phyloP scores from a whole-genome alignment of 106 monocot genomes.

The Narthecium ossifragum region DNA sequence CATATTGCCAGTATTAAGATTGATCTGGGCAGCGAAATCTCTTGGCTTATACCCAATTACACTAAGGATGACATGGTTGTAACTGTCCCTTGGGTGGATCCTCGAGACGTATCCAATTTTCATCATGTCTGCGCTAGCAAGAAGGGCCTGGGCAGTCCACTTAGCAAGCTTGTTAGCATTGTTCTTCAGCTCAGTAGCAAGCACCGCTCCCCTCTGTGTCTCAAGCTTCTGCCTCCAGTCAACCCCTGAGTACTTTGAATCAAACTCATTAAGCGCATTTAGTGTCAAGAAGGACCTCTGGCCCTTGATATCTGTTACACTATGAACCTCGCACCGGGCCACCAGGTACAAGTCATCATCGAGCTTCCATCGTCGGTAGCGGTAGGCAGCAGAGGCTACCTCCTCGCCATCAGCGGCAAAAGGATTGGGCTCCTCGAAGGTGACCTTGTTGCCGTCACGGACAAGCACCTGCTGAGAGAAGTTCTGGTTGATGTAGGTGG shows the following conservation, averaged over 20 bases:
- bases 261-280: constrained; percentile 94
- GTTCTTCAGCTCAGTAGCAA: constrained; percentile 96
- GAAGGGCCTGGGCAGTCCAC: constrained; percentile 93
- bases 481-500: constrained; percentile 93
- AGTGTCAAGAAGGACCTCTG: constrained; percentile 74
- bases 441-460: constrained; percentile 69
- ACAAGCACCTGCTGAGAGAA: constrained; percentile 94
- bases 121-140: constrained; percentile 90
- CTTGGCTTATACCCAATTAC: constrained; percentile 86
- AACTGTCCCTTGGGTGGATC: constrained; percentile 74
- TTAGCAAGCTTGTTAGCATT: constrained; percentile 93
- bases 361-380: constrained; percentile 94
- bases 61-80: constrained; percentile 81
- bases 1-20: constrained; percentile 88
- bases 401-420: constrained; percentile 77
- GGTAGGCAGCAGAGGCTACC: constrained; percentile 73
- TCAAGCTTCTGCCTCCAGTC: constrained; percentile 99
- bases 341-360: constrained; percentile 73
- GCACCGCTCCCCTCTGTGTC: constrained; percentile 94
- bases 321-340: constrained; percentile 89
- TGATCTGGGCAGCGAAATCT: constrained; percentile 94
- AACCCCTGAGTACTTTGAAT: constrained; percentile 78
- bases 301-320: constrained; percentile 57
- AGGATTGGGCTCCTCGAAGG: constrained; percentile 86
- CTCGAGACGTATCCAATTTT: constrained; percentile 92